These are phyloP conservation scores for Chiua virens DNA, from an alignment of 768 basidiomycete genomes.

Conservation along the genomic window DNA sequence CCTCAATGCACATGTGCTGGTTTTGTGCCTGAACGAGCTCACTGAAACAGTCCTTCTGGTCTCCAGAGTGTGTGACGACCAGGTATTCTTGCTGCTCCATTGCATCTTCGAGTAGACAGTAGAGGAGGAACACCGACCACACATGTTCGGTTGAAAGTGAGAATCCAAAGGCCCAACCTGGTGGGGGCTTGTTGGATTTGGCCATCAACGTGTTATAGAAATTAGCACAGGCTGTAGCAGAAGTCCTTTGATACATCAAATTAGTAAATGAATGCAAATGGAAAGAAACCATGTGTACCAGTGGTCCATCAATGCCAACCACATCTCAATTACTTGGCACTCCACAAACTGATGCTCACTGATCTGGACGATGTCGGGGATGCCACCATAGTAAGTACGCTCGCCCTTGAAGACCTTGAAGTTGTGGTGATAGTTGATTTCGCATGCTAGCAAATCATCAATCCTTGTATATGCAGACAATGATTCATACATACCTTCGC, in stretches of 20 bases:
- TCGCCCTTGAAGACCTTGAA: neutral
- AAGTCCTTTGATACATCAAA: neutral
- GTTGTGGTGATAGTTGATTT: constrained; percentile 5
- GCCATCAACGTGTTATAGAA: neutral
- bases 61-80: neutral
- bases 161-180: neutral
- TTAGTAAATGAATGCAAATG: neutral
- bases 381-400: neutral
- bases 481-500: neutral
- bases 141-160: neutral
- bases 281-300: neutral
- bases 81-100: neutral
- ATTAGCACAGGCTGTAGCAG: neutral
- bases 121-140: neutral
- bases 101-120: constrained; percentile 6
- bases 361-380: neutral
- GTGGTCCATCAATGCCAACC: neutral
- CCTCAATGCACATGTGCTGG: neutral
- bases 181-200: neutral
- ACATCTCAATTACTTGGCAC: neutral
- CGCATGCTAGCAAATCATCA: neutral
- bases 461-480: no score
- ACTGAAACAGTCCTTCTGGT: neutral
- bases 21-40: neutral
- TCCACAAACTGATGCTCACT: constrained; percentile 5